Percentiles rank a stretch among this genome's conserved stretches.
Conservation (phyloP, 2,329 filamentous ascomycete genomes). For the Gremmenia infestans region DNA sequence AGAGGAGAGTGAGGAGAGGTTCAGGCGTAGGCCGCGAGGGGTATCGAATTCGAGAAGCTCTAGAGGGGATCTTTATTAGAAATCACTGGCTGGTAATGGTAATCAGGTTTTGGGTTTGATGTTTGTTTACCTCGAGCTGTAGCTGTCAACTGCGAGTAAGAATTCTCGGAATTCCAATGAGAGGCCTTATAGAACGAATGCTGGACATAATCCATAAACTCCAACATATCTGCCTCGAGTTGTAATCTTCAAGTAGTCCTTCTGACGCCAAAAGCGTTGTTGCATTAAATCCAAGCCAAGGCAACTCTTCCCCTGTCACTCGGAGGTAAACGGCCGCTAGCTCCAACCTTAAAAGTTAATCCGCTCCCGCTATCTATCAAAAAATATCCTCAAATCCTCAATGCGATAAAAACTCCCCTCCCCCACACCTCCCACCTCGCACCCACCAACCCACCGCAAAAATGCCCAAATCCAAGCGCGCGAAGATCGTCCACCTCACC, state of each 20-base stretch:
- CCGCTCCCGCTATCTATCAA: conserved; percentile 15
- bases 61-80: conserved; percentile 32
- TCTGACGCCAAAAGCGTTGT: not conserved
- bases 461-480: conserved; percentile 99
- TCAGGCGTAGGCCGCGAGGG: conserved; percentile 76
- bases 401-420: not conserved
- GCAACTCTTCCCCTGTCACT: not conserved
- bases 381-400: conserved; percentile 14
- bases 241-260: not conserved
- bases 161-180: conserved; percentile 87
- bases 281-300: not conserved
- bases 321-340: conserved; percentile 12
- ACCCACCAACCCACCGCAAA: conserved; percentile 3
- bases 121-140: conserved; percentile 65
- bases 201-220: conserved; percentile 97
- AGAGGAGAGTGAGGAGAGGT: conserved; percentile 85
- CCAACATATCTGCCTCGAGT: conserved; percentile 58
- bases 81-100: not conserved
- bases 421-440: conserved; percentile 3
- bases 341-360: conserved; percentile 10
- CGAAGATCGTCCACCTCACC: conserved; percentile 82
- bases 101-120: not conserved
- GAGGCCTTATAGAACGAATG: conserved; percentile 82
- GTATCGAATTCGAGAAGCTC: conserved; percentile 85
- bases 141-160: conserved; percentile 79